phyloP scores from a whole-genome alignment of 345 rosid species.

The Microcos paniculata region DNA sequence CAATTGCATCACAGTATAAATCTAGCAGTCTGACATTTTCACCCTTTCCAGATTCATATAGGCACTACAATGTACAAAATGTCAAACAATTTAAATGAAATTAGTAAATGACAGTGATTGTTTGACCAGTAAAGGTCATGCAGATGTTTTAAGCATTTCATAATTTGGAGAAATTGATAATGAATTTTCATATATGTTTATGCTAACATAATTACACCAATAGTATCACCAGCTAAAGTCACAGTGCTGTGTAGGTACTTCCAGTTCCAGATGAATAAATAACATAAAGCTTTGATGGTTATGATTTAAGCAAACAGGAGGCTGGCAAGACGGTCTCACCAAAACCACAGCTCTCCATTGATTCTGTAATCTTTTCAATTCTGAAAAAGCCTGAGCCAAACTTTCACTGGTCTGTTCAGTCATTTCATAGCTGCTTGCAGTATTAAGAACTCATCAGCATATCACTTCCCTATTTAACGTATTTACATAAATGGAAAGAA shows the following conservation, averaged over 20 bases:
- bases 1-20: slow-evolving; percentile 81
- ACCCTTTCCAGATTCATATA: slow-evolving; percentile 66
- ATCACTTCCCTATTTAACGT: slow-evolving; percentile 15
- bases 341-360: slow-evolving; percentile 66
- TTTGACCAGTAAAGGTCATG: too few species aligned
- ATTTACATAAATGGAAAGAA: not conserved
- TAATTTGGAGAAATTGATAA: not conserved
- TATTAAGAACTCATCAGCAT: slow-evolving; percentile 30
- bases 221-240: not conserved
- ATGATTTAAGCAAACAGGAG: not conserved
- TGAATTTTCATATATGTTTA: not conserved
- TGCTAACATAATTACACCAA: not conserved
- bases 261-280: not conserved
- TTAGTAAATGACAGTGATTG: slow-evolving; percentile 5
- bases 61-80: slow-evolving; percentile 52
- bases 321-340: slow-evolving; percentile 47
- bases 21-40: slow-evolving; percentile 65
- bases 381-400: slow-evolving; percentile 51
- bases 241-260: not conserved
- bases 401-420: slow-evolving; percentile 43
- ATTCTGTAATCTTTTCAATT: slow-evolving; percentile 60
- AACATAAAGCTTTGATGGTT: not conserved
- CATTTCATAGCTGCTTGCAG: slow-evolving; percentile 45
- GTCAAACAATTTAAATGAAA: slow-evolving; percentile 17
- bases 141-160: too few species aligned